These are phyloP conservation scores for Plasmodium falciparum DNA, from an alignment of 169 alveolate species.

Conservation along the genomic window DNA sequence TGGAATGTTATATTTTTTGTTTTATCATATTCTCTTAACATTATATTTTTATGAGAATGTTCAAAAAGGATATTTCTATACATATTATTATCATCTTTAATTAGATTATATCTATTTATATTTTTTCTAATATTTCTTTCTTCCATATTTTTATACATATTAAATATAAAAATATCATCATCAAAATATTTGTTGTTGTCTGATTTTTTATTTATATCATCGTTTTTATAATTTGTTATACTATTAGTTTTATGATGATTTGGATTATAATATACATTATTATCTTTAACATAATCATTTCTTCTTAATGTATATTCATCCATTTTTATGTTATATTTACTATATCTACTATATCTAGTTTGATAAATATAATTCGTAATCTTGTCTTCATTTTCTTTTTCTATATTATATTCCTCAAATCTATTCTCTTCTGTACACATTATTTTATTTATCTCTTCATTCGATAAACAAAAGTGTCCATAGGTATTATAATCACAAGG, in stretches of 20 bases:
- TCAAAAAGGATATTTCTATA: constrained; percentile 19
- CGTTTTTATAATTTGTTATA: neutral
- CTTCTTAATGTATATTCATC: constrained; percentile 68
- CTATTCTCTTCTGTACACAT: constrained; percentile 3
- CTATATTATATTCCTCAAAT: constrained; percentile 19
- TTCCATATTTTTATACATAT: neutral
- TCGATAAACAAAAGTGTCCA: constrained; percentile 26
- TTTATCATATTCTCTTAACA: neutral
- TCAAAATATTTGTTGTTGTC: neutral
- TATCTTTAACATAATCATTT: neutral
- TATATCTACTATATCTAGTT: constrained; percentile 53
- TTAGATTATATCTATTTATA: neutral
- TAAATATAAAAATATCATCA: neutral
- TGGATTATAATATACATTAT: neutral
- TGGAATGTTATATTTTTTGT: neutral
- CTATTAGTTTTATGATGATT: neutral
- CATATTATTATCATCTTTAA: neutral
- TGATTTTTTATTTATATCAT: neutral
- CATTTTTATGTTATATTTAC: constrained; percentile 14
- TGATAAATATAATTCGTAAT: constrained; percentile 14
- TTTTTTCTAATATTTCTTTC: constrained; percentile 1
- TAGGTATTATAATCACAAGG: neutral
- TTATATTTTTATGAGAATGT: constrained; percentile 9
- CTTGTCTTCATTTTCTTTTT: neutral
- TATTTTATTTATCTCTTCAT: neutral